Evolutionary conservation across 148 eudicot species (phyloP).

Genomic region (Selenicereus undatus): DNA sequence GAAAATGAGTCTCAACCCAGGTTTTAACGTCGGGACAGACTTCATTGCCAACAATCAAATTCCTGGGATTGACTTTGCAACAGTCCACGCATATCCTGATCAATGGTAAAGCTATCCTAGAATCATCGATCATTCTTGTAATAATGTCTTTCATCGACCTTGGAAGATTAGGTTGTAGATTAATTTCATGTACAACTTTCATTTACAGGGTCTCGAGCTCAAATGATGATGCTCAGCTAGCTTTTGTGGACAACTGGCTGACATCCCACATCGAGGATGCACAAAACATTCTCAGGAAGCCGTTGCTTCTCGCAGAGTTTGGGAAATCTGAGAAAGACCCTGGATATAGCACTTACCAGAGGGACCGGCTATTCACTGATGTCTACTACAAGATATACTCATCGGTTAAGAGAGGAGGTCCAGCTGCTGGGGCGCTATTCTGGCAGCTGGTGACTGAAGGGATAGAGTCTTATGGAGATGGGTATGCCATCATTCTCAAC

Average conservation of each 20-base stretch:
- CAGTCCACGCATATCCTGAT: slow-evolving; percentile 84
- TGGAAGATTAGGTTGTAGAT: background rate
- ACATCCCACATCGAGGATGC: slow-evolving; percentile 66
- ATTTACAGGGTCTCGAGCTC: slow-evolving; percentile 55
- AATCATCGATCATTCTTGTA: background rate
- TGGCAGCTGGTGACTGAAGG: slow-evolving; percentile 85
- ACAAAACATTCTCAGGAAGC: slow-evolving; percentile 57
- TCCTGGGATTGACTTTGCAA: slow-evolving; percentile 81
- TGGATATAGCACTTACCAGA: slow-evolving; percentile 48
- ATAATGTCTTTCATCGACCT: background rate
- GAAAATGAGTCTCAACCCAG: slow-evolving; percentile 51
- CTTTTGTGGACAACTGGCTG: slow-evolving; percentile 73
- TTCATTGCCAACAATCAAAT: slow-evolving; percentile 75
- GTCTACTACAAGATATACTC: slow-evolving; percentile 59
- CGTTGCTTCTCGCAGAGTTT: slow-evolving; percentile 68
- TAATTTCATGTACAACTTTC: background rate
- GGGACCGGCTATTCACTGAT: slow-evolving; percentile 46
- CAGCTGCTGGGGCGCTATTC: slow-evolving; percentile 74
- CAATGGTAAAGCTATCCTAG: slow-evolving; percentile 54
- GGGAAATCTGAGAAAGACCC: slow-evolving; percentile 80
- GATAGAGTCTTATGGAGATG: slow-evolving; percentile 61
- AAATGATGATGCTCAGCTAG: slow-evolving; percentile 49
- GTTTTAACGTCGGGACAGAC: slow-evolving; percentile 72
- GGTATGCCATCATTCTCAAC: slow-evolving; percentile 59
- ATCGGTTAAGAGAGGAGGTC: slow-evolving; percentile 73